Conservation (phyloP, 805 yeast genomes). For the Candida piceae region DNA sequence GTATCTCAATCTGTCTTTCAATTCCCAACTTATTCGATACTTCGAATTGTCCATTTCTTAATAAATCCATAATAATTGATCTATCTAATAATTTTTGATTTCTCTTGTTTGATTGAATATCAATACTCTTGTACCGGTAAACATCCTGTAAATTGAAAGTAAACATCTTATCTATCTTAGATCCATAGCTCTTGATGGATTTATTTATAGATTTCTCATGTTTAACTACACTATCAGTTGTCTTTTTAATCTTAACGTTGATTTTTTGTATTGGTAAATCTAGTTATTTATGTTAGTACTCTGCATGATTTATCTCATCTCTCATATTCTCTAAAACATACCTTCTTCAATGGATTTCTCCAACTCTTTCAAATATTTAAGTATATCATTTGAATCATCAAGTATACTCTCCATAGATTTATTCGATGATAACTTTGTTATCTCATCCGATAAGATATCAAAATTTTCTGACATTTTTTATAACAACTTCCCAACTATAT, state of each 20-base stretch:
- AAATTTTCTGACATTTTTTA: slow-evolving; percentile 12
- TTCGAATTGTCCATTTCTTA: slow-evolving; percentile 28
- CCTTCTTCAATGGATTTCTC: slow-evolving; percentile 18
- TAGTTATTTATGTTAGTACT: slow-evolving; percentile 2
- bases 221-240: slow-evolving; percentile 29
- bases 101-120: slow-evolving; percentile 7
- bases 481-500: too few relatives aligned
- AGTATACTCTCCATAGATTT: slow-evolving; percentile 28
- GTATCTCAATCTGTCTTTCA: slow-evolving; percentile 25
- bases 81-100: slow-evolving; percentile 18
- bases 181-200: slow-evolving; percentile 22
- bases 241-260: slow-evolving; percentile 6
- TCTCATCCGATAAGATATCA: slow-evolving; percentile 28
- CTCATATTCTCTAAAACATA: too few relatives aligned
- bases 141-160: slow-evolving; percentile 20
- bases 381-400: slow-evolving; percentile 24
- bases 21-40: slow-evolving; percentile 22
- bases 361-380: slow-evolving; percentile 22
- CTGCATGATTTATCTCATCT: too few relatives aligned
- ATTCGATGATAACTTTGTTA: slow-evolving; percentile 22
- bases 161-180: slow-evolving; percentile 25
- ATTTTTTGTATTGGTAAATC: slow-evolving; percentile 2
- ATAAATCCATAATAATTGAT: slow-evolving; percentile 28
- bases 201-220: slow-evolving; percentile 24
- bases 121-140: slow-evolving; percentile 22